Evolutionary conservation across 139 green algal species (phyloP), one percentile per base, ranked within the genome.

Genomic region (Chlamydomonas asymmetrica): DNA sequence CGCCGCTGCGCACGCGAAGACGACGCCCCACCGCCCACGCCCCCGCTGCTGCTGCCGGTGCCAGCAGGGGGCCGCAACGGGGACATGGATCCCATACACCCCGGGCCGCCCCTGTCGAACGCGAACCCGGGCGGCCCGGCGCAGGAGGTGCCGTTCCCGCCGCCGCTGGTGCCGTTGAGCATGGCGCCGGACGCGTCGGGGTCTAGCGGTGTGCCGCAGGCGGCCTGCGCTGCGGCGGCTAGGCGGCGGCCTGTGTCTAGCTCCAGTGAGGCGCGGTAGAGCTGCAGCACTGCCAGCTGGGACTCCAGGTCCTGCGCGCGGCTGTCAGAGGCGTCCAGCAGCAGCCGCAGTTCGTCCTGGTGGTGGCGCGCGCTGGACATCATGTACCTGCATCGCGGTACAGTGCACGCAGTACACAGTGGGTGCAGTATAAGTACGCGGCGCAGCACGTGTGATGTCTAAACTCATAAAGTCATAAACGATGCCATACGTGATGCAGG

Each of bases 191-290:
- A 6, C 2, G 35, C 16, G 23, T 22, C 1, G n/a, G n/a, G 27
- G 5, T 5, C 54, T 4, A 29, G 9, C 27, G 6, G 6, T 5
- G 5, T 6, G n/a, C 25, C 27, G 9, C 7, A 22, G 10, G 0
- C 34, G 8, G 6, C 7, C 39, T 2, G 27, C 5, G 0, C 39
- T 1, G 8, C 27, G 23, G 38, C 63, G 4, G 39, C 71, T 43
- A 50, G 23, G 20, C 59, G 41, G 16, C 57, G 71, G 32, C 48
- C 40, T 6, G 60, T 39, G 61, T 68, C 70, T 29, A 76, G 57
- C 57, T 76, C 70, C 57, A 76, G 22, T 22, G 70, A 76, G 0
- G 68, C 57, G 13, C 71, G 71, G 71, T 77, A 77, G 4, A 77
- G 59, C 40, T 77, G 71, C 32, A 77, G 71, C 31, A 66, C 71